These are phyloP conservation scores for Pseudogymnoascus verrucosus DNA, from an alignment of 2,329 filamentous ascomycete genomes.

Conservation along the genomic window DNA sequence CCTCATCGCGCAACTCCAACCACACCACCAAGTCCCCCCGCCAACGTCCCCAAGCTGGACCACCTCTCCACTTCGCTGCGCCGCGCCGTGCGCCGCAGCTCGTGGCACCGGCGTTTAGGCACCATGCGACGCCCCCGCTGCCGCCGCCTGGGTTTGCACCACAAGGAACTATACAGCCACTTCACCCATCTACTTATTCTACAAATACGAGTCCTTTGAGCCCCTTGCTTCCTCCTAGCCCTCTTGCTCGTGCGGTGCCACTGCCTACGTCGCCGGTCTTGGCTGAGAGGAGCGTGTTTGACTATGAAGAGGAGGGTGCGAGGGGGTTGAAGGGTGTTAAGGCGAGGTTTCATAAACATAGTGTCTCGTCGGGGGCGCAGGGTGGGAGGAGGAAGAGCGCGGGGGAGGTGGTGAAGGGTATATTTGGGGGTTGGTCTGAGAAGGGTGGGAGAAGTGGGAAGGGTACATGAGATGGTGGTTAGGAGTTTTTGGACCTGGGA, in stretches of 20 bases:
- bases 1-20: not conserved
- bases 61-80: not conserved
- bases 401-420: not conserved
- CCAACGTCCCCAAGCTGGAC: not conserved
- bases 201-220: not conserved
- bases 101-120: not conserved
- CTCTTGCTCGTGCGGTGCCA: not conserved
- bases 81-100: not conserved
- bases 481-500: not conserved
- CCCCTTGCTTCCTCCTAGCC: not conserved
- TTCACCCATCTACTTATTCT: not conserved
- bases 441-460: not conserved
- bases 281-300: not conserved
- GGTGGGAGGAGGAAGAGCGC: not conserved
- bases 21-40: not conserved
- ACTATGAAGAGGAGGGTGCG: not conserved
- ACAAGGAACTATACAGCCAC: not conserved
- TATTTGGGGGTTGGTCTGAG: not conserved
- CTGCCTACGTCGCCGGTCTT: not conserved
- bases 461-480: not conserved
- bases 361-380: not conserved
- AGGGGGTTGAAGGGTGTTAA: constrained; percentile 1
- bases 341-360: not conserved
- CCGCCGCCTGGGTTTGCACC: not conserved
- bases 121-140: not conserved